Evolutionary conservation across 2,329 filamentous ascomycete species (phyloP).

Genomic region (Pseudogymnoascus sp.): DNA sequence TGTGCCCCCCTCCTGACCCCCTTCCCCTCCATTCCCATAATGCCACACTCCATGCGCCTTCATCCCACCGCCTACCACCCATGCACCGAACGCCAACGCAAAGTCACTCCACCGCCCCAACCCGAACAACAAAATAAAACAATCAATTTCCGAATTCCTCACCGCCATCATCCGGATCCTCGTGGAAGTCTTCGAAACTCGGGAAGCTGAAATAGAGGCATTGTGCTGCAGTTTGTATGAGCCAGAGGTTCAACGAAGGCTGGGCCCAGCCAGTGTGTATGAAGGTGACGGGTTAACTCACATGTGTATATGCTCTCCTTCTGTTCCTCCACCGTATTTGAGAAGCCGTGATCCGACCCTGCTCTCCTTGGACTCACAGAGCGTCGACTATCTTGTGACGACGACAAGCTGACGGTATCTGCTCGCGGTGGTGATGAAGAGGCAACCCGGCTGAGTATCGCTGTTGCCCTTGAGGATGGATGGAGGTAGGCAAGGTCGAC

Average conservation of each 20-base stretch:
- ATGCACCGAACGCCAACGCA: constrained; percentile 6
- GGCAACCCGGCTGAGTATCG: constrained; percentile 48
- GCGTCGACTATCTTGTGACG: not conserved
- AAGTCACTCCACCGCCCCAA: constrained; percentile 6
- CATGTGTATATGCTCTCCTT: constrained; percentile 4
- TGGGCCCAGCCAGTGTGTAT: not conserved
- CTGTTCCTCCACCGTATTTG: constrained; percentile 6
- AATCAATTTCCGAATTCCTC: constrained; percentile 19
- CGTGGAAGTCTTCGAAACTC: constrained; percentile 61
- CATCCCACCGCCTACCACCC: not conserved
- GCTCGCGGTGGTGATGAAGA: constrained; percentile 39
- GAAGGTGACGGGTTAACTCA: not conserved
- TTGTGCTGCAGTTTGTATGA: not conserved
- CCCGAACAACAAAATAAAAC: not conserved
- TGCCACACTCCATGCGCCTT: not conserved
- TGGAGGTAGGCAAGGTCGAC: constrained; percentile 44
- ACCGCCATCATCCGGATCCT: constrained; percentile 33
- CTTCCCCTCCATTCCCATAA: not conserved
- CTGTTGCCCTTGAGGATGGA: constrained; percentile 44
- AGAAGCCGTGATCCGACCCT: constrained; percentile 2
- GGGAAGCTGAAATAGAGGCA: constrained; percentile 63
- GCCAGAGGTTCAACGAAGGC: not conserved
- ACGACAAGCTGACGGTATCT: constrained; percentile 14
- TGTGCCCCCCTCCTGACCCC: not conserved
- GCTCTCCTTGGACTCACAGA: not conserved